phyloP scores from a whole-genome alignment of 2,329 filamentous ascomycete genomes.

The Beauveria medogensis region DNA sequence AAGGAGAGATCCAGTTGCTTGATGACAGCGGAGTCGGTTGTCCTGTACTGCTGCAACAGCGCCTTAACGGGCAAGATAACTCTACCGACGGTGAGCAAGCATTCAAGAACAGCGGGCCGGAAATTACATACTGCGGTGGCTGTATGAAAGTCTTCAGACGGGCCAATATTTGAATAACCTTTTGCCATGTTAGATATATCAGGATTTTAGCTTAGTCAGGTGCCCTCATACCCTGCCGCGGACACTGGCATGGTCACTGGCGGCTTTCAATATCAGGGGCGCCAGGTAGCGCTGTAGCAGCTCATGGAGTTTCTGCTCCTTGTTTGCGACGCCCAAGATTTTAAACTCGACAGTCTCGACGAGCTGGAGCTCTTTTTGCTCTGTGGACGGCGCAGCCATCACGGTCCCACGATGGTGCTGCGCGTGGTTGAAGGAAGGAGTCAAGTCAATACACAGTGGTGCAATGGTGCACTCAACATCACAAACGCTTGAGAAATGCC shows the following conservation, averaged over 20 bases:
- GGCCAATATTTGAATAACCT: constrained; percentile 44
- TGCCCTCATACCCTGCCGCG: constrained; percentile 57
- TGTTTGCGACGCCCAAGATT: constrained; percentile 69
- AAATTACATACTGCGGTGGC: constrained; percentile 35
- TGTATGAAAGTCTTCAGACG: constrained; percentile 48
- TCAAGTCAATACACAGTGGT: background rate
- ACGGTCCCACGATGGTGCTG: constrained; percentile 1
- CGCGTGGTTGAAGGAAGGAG: background rate
- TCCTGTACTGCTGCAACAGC: constrained; percentile 82
- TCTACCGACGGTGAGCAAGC: constrained; percentile 21
- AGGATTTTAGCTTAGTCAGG: background rate
- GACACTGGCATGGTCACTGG: constrained; percentile 70
- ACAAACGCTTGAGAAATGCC: background rate
- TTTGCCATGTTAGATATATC: background rate
- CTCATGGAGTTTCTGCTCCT: constrained; percentile 73
- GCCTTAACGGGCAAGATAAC: constrained; percentile 78
- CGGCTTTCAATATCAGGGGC: constrained; percentile 77
- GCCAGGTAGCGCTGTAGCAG: constrained; percentile 72
- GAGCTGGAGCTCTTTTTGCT: constrained; percentile 70
- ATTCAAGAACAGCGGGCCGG: background rate
- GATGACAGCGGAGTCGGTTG: constrained; percentile 63
- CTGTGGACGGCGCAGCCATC: constrained; percentile 34
- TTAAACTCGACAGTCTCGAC: constrained; percentile 79
- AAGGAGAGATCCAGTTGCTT: constrained; percentile 85
- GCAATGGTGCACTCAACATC: background rate